Evolutionary conservation across 441 rosid genomes (phyloP).

Genomic region (Viola pubescens): DNA sequence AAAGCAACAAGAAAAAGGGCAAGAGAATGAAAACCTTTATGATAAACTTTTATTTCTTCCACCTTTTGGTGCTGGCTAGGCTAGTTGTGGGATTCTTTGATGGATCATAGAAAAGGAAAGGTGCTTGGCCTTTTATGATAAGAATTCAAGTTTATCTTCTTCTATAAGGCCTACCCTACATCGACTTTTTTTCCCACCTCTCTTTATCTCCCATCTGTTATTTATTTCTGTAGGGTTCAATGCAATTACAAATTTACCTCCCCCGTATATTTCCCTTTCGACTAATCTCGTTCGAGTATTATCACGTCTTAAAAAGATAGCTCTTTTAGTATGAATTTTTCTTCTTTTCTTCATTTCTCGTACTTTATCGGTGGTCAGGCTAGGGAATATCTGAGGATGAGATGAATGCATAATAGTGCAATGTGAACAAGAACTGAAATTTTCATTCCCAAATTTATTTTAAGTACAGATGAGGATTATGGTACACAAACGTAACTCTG

Average conservation of each 20-base stretch:
- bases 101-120: slow-evolving; percentile 15
- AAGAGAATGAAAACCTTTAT: slow-evolving; percentile 1
- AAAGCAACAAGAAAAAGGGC: background rate
- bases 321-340: too few species aligned
- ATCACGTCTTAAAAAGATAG: too few species aligned
- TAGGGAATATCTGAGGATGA: too few species aligned
- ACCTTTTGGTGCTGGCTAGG: slow-evolving; percentile 9
- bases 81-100: slow-evolving; percentile 16
- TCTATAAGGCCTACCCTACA: slow-evolving; percentile 20
- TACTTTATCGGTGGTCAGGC: too few species aligned
- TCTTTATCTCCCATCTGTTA: background rate
- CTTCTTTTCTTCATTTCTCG: too few species aligned
- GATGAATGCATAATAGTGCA: background rate
- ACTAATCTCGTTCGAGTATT: background rate
- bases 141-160: slow-evolving; percentile 25
- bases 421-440: slow-evolving; percentile 10
- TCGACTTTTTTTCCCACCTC: slow-evolving; percentile 7
- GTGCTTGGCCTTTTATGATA: slow-evolving; percentile 18
- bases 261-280: slow-evolving; percentile 13
- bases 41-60: slow-evolving; percentile 9
- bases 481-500: slow-evolving; percentile 30
- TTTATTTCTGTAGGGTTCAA: background rate
- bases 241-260: background rate
- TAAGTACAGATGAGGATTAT: slow-evolving; percentile 31
- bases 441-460: slow-evolving; percentile 41